Conservation (phyloP, 495 filamentous ascomycete species). For the Podospora pseudopauciseta region DNA sequence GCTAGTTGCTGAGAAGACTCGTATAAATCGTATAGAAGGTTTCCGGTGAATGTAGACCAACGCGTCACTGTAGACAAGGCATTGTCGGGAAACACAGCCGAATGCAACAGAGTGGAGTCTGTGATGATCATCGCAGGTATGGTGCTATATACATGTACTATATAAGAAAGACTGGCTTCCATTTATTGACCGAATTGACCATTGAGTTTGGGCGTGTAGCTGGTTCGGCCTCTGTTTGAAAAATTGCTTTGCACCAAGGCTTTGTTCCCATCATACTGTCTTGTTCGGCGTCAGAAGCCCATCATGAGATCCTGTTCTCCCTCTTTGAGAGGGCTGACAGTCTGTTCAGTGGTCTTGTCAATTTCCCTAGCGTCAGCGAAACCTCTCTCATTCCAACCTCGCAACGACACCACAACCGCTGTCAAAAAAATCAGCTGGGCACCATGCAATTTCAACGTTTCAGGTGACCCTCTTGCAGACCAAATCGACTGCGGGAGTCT, state of each 20-base stretch:
- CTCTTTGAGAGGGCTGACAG: not conserved
- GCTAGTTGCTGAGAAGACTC: not conserved
- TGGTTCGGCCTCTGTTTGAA: too few relatives aligned
- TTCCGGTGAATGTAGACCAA: not conserved
- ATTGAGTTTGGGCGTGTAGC: too few relatives aligned
- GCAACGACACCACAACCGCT: not conserved
- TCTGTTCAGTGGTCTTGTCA: not conserved
- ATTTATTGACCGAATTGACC: not conserved
- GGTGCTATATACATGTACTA: not conserved
- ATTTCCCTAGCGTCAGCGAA: not conserved
- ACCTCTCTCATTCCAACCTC: not conserved
- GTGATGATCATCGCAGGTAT: not conserved
- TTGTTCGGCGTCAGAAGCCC: not conserved
- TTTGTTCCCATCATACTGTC: not conserved
- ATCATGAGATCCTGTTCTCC: not conserved
- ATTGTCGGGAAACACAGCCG: not conserved
- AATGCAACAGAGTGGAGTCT: not conserved
- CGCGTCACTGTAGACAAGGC: not conserved
- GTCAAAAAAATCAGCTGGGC: not conserved
- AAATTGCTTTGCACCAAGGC: too few relatives aligned
- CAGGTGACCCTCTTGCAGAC: not conserved
- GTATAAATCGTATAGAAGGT: not conserved
- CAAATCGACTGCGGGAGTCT: conserved; percentile 38
- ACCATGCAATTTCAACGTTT: not conserved
- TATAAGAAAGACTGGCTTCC: not conserved